phyloP scores from a whole-genome alignment of 148 eudicot species.

The Rhododendron ovatum region DNA sequence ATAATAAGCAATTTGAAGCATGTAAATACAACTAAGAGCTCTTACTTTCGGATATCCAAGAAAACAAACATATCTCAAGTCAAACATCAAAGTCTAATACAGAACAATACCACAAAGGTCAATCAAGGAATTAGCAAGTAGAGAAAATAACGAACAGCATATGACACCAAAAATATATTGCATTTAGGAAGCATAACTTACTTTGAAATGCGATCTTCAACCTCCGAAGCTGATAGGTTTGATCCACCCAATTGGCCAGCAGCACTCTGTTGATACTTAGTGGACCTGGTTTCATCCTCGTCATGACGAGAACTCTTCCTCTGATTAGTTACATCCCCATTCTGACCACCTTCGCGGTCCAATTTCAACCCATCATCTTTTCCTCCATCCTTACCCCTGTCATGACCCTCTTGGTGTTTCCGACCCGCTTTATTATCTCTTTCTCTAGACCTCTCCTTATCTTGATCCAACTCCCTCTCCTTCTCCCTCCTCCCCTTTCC shows the following conservation, averaged over 20 bases:
- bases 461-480: constrained; percentile 51
- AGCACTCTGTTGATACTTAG: constrained; percentile 29
- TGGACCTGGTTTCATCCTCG: constrained; percentile 26
- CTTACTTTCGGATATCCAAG: too few relatives aligned
- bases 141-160: not conserved
- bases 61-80: not conserved
- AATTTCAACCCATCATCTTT: constrained; percentile 31
- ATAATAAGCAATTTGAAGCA: not conserved
- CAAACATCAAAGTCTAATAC: not conserved
- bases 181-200: constrained; percentile 26
- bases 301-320: constrained; percentile 25
- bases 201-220: constrained; percentile 65
- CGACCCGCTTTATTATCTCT: constrained; percentile 42
- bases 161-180: not conserved
- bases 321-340: constrained; percentile 23
- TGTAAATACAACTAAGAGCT: not conserved
- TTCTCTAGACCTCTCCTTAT: constrained; percentile 46
- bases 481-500: constrained; percentile 53
- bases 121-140: not conserved
- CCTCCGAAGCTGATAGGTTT: constrained; percentile 32
- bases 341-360: constrained; percentile 33
- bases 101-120: not conserved
- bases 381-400: constrained; percentile 37
- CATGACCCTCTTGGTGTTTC: constrained; percentile 50
- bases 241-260: constrained; percentile 29